These are phyloP conservation scores for Avena insularis DNA, from an alignment of 176 grass and related monocot species.

Conservation along the genomic window DNA sequence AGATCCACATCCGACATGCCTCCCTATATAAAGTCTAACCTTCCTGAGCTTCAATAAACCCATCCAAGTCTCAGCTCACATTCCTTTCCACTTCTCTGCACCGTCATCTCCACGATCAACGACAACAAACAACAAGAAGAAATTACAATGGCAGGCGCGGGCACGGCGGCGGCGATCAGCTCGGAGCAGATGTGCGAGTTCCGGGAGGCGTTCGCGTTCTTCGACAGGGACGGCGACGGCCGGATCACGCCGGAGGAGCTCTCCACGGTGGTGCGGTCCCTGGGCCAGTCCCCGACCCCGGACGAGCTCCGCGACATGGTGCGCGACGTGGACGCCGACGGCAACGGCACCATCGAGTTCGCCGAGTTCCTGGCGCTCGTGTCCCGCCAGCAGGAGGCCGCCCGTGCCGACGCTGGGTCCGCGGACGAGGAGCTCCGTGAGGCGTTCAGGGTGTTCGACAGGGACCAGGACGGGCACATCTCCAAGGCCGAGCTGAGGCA, in stretches of 20 bases:
- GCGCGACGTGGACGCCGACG: too few species aligned
- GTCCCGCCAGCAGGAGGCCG: slow-evolving; percentile 49
- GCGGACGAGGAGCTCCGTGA: slow-evolving; percentile 55
- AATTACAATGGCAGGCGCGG: neutral
- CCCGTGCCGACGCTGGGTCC: slow-evolving; percentile 47
- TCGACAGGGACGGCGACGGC: slow-evolving; percentile 93
- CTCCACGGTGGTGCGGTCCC: too few species aligned
- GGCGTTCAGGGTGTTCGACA: too few species aligned
- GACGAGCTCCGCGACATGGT: too few species aligned
- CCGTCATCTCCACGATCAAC: too few species aligned
- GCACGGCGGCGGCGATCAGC: slow-evolving; percentile 32
- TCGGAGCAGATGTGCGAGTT: slow-evolving; percentile 69
- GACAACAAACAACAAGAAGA: neutral
- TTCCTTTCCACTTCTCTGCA: neutral
- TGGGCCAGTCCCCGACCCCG: too few species aligned
- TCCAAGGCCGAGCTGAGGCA: too few species aligned
- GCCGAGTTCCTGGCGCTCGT: too few species aligned
- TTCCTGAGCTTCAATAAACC: neutral
- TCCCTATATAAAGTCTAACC: neutral
- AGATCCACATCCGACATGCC: neutral
- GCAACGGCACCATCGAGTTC: too few species aligned
- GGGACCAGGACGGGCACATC: too few species aligned
- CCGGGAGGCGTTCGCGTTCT: slow-evolving; percentile 85
- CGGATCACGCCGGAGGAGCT: slow-evolving; percentile 62
- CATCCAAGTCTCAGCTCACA: neutral